phyloP scores from a whole-genome alignment of 352 stramenopile species.

The Globisporangium sylvaticum region DNA sequence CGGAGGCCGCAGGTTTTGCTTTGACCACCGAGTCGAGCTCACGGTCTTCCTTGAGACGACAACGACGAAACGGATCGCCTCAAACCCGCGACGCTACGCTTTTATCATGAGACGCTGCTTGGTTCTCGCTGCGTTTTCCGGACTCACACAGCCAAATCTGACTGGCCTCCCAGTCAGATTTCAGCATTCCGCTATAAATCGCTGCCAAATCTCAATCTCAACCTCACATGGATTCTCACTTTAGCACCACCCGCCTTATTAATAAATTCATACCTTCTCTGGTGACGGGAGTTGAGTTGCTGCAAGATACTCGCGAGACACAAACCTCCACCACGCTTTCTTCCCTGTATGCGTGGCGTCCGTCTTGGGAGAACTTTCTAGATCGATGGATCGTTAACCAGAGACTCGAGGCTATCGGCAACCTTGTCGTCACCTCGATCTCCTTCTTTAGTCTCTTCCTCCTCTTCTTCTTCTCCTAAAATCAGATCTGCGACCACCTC shows the following conservation, averaged over 20 bases:
- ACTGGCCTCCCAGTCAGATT: neutral
- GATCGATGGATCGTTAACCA: neutral
- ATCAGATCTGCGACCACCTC: neutral
- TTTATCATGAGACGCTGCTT: neutral
- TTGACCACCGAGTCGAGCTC: neutral
- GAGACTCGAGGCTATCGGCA: neutral
- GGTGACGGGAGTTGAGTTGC: neutral
- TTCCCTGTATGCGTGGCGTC: too few relatives aligned
- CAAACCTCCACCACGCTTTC: neutral
- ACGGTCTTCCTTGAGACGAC: neutral
- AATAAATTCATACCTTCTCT: slow-evolving; percentile 8
- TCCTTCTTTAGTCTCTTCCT: slow-evolving; percentile 19
- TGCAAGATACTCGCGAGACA: neutral
- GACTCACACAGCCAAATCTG: neutral
- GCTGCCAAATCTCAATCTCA: neutral
- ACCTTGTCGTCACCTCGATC: neutral
- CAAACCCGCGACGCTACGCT: neutral
- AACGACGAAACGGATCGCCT: slow-evolving; percentile 4
- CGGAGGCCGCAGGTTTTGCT: neutral
- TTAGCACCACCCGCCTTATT: neutral
- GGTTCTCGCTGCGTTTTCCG: neutral
- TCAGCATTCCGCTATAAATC: neutral
- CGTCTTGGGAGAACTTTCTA: neutral
- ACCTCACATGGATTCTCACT: neutral
- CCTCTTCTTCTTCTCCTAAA: slow-evolving; percentile 24